These are phyloP conservation scores for Coprinopsis strossmayeri DNA, from an alignment of 768 basidiomycete species.

Conservation along the genomic window DNA sequence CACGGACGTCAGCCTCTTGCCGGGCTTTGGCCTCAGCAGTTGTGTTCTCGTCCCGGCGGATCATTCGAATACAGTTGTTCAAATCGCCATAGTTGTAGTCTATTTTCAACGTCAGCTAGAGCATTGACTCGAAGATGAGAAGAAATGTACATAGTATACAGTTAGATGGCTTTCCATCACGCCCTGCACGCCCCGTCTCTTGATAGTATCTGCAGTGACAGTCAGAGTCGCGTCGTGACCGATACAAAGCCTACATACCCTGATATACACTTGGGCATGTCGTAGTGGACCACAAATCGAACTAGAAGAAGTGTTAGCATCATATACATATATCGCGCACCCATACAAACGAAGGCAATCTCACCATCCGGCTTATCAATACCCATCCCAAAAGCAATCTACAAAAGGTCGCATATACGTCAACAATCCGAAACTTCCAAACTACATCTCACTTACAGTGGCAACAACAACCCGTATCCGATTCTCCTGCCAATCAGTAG, in stretches of 20 bases:
- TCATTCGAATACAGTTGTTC: slow-evolving; percentile 48
- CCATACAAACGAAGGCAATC: no score
- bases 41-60: slow-evolving; percentile 46
- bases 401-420: neutral
- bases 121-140: neutral
- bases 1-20: slow-evolving; percentile 55
- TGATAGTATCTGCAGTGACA: slow-evolving; percentile 67
- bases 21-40: slow-evolving; percentile 55
- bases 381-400: slow-evolving; percentile 98
- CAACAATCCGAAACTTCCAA: no score
- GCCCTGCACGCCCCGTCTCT: slow-evolving; percentile 94
- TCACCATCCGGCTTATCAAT: slow-evolving; percentile 83
- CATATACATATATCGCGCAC: no score
- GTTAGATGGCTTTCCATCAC: slow-evolving; percentile 78
- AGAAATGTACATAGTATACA: slow-evolving; percentile 81
- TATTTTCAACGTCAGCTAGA: no score
- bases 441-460: no score
- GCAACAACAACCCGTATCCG: slow-evolving; percentile 82
- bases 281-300: slow-evolving; percentile 87
- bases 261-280: slow-evolving; percentile 77
- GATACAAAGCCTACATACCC: slow-evolving; percentile 42
- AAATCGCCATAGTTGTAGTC: slow-evolving; percentile 65
- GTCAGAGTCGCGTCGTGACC: slow-evolving; percentile 5
- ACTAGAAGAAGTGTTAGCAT: slow-evolving; percentile 36
- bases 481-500: slow-evolving; percentile 70